phyloP scores from a whole-genome alignment of 108 stramenopile species.

The Discostella stelligeroides region DNA sequence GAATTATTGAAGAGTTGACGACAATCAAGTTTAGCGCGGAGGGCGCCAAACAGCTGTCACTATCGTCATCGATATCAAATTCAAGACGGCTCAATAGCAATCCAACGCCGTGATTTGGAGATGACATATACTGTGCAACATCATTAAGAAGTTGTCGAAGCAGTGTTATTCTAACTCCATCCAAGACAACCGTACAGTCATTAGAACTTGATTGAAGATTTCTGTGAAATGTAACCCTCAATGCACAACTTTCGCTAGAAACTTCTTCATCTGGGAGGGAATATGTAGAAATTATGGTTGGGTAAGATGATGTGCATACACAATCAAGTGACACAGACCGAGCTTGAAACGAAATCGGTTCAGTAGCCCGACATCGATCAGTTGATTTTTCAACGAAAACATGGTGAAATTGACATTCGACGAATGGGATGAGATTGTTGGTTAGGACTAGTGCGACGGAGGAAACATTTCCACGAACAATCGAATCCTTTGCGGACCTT shows the following conservation, averaged over 20 bases:
- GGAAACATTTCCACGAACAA: conserved; percentile 26
- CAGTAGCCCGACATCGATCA: not conserved
- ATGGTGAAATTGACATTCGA: conserved; percentile 13
- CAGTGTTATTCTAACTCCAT: conserved; percentile 57
- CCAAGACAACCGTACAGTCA: conserved; percentile 40
- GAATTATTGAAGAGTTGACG: conserved; percentile 59
- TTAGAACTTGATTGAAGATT: conserved; percentile 6
- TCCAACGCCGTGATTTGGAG: conserved; percentile 66
- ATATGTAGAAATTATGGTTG: conserved; percentile 48
- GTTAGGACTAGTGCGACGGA: conserved; percentile 22
- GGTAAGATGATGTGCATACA: conserved; percentile 45
- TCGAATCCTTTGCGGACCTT: not conserved
- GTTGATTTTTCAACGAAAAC: conserved; percentile 15
- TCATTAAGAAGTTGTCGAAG: conserved; percentile 65
- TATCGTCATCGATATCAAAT: conserved; percentile 28
- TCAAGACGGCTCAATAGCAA: conserved; percentile 24
- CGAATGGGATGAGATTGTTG: conserved; percentile 40
- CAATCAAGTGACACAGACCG: conserved; percentile 27
- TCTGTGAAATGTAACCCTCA: conserved; percentile 30
- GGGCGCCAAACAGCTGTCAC: conserved; percentile 29
- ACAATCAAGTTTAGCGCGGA: conserved; percentile 37
- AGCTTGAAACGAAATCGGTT: conserved; percentile 17
- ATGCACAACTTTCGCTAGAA: conserved; percentile 26
- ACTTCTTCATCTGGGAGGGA: conserved; percentile 15
- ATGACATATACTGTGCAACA: conserved; percentile 66